Base-by-base conservation (phyloP, 208 protist genomes). In the Herpetomonas tarakana region DNA sequence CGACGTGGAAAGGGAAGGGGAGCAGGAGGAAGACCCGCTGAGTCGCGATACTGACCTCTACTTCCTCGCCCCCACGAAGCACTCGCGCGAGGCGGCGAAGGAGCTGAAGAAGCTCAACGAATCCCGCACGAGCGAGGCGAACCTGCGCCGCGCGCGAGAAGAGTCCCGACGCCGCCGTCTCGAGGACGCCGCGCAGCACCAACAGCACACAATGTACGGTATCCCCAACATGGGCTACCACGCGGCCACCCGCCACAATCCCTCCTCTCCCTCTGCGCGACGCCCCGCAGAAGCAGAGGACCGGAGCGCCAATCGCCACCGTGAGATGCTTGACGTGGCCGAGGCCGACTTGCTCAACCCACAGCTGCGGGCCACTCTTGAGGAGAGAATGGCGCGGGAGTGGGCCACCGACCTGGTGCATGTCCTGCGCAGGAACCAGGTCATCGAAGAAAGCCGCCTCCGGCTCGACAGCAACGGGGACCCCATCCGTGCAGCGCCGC, bases 351-450 rank as follows among this genome's bases (percentile, higher is more conserved):
- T 41, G 35, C 9, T 41, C 12, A 52, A 29, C 4, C 49, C 0
- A 45, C 29, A 14, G 31, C 24, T 2, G 59, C 65, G 3, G 71
- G 51, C 28, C 57, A 58, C 11, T n/a, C 60, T 85, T 57, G 82
- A 87, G 55, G 82, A 86, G 29, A 31, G 69, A 21, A 62, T 94
- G 60, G 78, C 83, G 22, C 70, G 68, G 0, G 62, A 60, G 27
- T 73, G 76, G 58, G 79, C 85, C 2, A n/a, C 65, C 2, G 77
- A 85, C 21, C 59, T 90, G 25, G 30, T 93, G 6, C 81, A 80
- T 9, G 70, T 85, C 24, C 67, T 95, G 27, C 85, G 74, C 1
- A 78, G 76, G 12, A 74, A 83, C 21, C 71, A 68, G 38, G 55
- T 58, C 52, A 59, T 95, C 16, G 70, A 67, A 21, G 49, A 70